Evolutionary conservation across 495 filamentous ascomycete genomes (phyloP).

Genomic region (Xylaria sp.): DNA sequence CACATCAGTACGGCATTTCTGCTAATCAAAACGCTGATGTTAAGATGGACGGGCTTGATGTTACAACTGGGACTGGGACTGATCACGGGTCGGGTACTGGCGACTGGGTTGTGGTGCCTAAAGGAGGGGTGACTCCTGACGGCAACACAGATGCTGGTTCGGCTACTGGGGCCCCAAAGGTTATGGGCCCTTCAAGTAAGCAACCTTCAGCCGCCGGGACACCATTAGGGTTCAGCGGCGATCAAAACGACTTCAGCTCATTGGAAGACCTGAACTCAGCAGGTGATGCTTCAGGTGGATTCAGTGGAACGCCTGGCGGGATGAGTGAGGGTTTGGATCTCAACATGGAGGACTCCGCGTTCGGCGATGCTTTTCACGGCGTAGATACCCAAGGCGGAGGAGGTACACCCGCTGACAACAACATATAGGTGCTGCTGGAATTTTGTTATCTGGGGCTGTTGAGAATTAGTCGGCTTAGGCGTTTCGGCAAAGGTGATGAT

Average conservation of each 20-base stretch:
- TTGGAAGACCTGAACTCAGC: conserved; percentile 60
- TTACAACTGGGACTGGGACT: conserved; percentile 36
- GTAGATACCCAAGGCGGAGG: conserved; percentile 43
- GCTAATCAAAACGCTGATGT: conserved; percentile 42
- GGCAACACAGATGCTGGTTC: conserved; percentile 29
- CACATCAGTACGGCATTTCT: conserved; percentile 34
- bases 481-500: conserved; percentile 9
- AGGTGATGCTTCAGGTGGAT: conserved; percentile 55
- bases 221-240: conserved; percentile 49
- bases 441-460: background rate
- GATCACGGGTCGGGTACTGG: conserved; percentile 54
- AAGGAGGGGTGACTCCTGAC: conserved; percentile 48
- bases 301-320: conserved; percentile 47
- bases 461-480: background rate
- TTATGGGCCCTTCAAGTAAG: conserved; percentile 40
- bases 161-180: conserved; percentile 25
- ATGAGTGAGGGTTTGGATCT: conserved; percentile 52
- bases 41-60: conserved; percentile 47
- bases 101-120: conserved; percentile 64
- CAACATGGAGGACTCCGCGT: conserved; percentile 62
- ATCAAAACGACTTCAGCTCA: conserved; percentile 59
- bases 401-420: conserved; percentile 38
- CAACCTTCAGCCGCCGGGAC: conserved; percentile 49
- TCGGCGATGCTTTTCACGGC: conserved; percentile 64
- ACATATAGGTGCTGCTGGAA: conserved; percentile 29